These are phyloP conservation scores for Teratosphaeria nubilosa DNA, from an alignment of 2,329 filamentous ascomycete genomes.

Conservation along the genomic window DNA sequence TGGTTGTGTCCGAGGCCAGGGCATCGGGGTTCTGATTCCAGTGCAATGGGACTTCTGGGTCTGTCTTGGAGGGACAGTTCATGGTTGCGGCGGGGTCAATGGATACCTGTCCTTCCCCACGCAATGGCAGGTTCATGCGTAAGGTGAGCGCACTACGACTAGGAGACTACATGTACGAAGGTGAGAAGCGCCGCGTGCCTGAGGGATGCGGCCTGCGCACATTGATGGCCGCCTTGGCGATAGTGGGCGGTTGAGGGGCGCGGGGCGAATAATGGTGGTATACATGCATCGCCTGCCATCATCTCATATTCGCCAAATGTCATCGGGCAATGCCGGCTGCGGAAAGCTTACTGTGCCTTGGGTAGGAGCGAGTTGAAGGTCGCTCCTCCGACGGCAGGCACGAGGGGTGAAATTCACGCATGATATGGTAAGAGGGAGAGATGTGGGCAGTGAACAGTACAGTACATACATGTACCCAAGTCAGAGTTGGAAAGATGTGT, in stretches of 20 bases:
- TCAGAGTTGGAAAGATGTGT: not conserved
- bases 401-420: too few species aligned
- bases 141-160: not conserved
- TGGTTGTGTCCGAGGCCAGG: constrained; percentile 51
- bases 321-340: not conserved
- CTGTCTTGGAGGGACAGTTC: constrained; percentile 56
- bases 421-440: too few species aligned
- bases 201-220: not conserved
- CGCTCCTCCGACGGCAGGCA: not conserved
- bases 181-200: not conserved
- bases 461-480: not conserved
- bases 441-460: too few species aligned
- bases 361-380: not conserved
- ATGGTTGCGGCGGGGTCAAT: constrained; percentile 29
- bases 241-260: not conserved
- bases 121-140: not conserved
- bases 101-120: not conserved
- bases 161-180: not conserved
- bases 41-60: constrained; percentile 42
- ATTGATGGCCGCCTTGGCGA: not conserved
- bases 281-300: not conserved
- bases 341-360: not conserved
- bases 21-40: constrained; percentile 54
- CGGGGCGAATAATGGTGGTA: not conserved
- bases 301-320: not conserved